Conservation (phyloP, 1,284 basidiomycete species). For the Stereum hirsutum region DNA sequence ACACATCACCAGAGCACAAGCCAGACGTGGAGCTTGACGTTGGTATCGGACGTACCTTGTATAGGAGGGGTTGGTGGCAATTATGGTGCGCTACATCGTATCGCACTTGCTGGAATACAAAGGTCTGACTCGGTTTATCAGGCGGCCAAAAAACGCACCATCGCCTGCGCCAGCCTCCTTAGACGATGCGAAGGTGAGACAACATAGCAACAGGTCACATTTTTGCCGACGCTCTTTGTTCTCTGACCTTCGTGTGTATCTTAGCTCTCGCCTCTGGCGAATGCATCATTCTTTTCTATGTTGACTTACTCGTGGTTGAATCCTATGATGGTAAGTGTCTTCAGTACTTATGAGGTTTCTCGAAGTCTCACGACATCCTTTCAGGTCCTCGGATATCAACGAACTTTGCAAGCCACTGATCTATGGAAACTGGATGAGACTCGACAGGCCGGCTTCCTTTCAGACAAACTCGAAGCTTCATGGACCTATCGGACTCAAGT, state of each 20-base stretch:
- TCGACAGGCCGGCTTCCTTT: slow-evolving; percentile 40
- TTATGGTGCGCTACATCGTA: slow-evolving; percentile 22
- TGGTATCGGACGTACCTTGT: slow-evolving; percentile 33
- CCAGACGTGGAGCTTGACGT: slow-evolving; percentile 32
- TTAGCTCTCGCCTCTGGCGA: slow-evolving; percentile 47
- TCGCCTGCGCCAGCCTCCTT: slow-evolving; percentile 46
- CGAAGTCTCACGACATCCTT: not conserved
- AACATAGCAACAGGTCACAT: not conserved
- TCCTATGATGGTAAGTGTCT: slow-evolving; percentile 54
- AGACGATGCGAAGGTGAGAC: slow-evolving; percentile 34
- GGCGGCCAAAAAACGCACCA: slow-evolving; percentile 52
- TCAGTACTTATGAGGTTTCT: slow-evolving; percentile 8
- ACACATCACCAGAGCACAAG: not conserved
- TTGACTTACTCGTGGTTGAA: slow-evolving; percentile 61
- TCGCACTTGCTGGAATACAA: slow-evolving; percentile 1
- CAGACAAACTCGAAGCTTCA: slow-evolving; percentile 36
- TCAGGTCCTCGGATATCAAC: slow-evolving; percentile 53
- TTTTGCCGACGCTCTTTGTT: not conserved
- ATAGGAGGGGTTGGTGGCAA: slow-evolving; percentile 41
- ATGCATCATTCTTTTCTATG: slow-evolving; percentile 45
- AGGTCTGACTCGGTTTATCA: slow-evolving; percentile 13
- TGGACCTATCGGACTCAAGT: slow-evolving; percentile 36
- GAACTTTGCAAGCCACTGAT: slow-evolving; percentile 65
- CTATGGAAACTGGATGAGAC: slow-evolving; percentile 57
- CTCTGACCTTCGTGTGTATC: not conserved